Evolutionary conservation across 2,329 filamentous ascomycete species (phyloP).

Genomic region (Ophiostoma angusticollis): DNA sequence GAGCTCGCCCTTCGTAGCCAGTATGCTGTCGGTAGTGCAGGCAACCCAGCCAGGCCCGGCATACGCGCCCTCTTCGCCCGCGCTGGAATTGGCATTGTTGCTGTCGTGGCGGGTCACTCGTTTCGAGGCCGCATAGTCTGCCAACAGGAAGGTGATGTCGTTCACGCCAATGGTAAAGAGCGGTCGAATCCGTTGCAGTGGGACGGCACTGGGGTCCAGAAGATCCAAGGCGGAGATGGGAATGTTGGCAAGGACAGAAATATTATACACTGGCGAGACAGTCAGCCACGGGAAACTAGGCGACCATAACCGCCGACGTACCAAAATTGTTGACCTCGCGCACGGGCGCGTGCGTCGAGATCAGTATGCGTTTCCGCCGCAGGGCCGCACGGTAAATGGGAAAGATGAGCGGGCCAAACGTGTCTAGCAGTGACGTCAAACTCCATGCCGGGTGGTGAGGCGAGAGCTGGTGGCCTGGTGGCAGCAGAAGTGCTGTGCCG

Average conservation of each 20-base stretch:
- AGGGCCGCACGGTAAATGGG: slow-evolving; percentile 80
- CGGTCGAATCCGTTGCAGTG: slow-evolving; percentile 56
- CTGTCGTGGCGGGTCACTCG: slow-evolving; percentile 15
- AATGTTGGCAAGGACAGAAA: slow-evolving; percentile 86
- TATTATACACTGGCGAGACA: slow-evolving; percentile 59
- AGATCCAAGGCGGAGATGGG: slow-evolving; percentile 59
- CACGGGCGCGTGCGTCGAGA: slow-evolving; percentile 77
- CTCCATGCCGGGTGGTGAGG: slow-evolving; percentile 79
- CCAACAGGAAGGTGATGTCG: slow-evolving; percentile 69
- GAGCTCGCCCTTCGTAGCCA: slow-evolving; percentile 71
- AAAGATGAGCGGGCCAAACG: slow-evolving; percentile 84
- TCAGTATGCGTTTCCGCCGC: slow-evolving; percentile 73
- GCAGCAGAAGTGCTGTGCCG: slow-evolving; percentile 42
- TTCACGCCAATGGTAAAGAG: slow-evolving; percentile 92
- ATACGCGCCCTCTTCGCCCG: slow-evolving; percentile 23
- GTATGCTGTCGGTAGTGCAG: slow-evolving; percentile 88
- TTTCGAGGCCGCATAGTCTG: slow-evolving; percentile 40
- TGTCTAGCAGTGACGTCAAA: slow-evolving; percentile 61
- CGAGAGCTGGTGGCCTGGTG: slow-evolving; percentile 54
- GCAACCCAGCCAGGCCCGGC: slow-evolving; percentile 68
- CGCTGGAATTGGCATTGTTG: slow-evolving; percentile 20
- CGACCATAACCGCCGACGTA: slow-evolving; percentile 33
- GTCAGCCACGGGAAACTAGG: too few species aligned
- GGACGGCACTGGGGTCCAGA: slow-evolving; percentile 44
- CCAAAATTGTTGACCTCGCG: slow-evolving; percentile 80